A percentile compares a stretch with the other conserved stretches of the same genome.
Evolutionary conservation across 1,139 yeast genomes (phyloP).

Genomic region (Diutina neorugosa): DNA sequence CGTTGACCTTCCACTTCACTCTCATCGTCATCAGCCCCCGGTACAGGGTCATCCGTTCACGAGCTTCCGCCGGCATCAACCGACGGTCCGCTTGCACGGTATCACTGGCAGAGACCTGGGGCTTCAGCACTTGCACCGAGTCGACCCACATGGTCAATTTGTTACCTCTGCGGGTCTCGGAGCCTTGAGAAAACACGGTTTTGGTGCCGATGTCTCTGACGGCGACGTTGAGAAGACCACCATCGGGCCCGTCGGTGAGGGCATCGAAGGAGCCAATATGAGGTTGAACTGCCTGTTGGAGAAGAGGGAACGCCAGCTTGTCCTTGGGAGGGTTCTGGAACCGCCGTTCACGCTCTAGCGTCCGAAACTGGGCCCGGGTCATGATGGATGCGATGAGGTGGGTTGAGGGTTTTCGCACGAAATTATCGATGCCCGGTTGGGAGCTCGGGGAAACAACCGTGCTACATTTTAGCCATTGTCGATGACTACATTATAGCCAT

Average conservation of each 20-base stretch:
- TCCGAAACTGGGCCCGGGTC: constrained; percentile 52
- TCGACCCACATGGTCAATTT: constrained; percentile 73
- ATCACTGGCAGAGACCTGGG: constrained; percentile 62
- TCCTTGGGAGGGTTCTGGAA: constrained; percentile 86
- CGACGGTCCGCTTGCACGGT: constrained; percentile 70
- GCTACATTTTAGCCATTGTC: background rate
- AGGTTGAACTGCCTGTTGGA: constrained; percentile 84
- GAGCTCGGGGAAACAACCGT: background rate
- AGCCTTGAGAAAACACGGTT: constrained; percentile 72
- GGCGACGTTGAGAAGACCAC: constrained; percentile 75
- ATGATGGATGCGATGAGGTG: constrained; percentile 5
- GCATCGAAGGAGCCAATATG: constrained; percentile 96
- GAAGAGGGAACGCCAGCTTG: constrained; percentile 66
- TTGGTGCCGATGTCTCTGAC: constrained; percentile 82
- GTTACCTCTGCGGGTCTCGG: constrained; percentile 63
- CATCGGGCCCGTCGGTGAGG: constrained; percentile 73
- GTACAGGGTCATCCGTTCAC: constrained; percentile 79
- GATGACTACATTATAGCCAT: too few relatives aligned
- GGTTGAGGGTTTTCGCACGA: constrained; percentile 4
- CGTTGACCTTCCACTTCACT: constrained; percentile 78
- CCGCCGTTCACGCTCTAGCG: constrained; percentile 78
- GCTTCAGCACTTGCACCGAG: constrained; percentile 76
- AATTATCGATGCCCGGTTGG: background rate
- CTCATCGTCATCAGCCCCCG: constrained; percentile 66
- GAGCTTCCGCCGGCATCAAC: constrained; percentile 78